Evolutionary conservation across 1,284 basidiomycete genomes (phyloP), one percentile per base, ranked within the genome.

Genomic region (Ustilago bromivora): DNA sequence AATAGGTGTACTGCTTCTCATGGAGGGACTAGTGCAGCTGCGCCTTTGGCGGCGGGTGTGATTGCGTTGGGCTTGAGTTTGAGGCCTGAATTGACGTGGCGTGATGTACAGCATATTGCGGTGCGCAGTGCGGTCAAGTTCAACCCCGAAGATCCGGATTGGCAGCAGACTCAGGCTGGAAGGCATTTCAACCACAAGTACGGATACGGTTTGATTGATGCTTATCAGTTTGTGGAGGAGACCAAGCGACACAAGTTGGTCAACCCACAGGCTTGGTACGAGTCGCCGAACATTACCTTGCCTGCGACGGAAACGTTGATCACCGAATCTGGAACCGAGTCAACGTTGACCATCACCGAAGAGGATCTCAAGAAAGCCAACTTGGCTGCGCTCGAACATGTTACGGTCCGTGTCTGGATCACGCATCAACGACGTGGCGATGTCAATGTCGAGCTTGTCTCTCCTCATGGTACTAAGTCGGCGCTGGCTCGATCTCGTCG

Each of bases 21-120:
- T 84, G 97, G 97, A 23, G 97, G 97, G 17, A 99, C 97, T 1
- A 98, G 95, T 19, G 97, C 97, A 19, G 97, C 97, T 4, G 97
- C 97, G 3, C 97, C 97, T 0, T 93, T 99, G 61, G 96, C 84
- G n/a, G 84, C 84, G 1, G 84, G 84, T 32, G 80, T 85, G 15
- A 75, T 83, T 23, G 84, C 84, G 46, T 73, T 86, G 4, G 84
- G 76, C 34, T 78, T 86, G 8, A 76, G 83, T 40, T 66, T 79
- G 13, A 66, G 84, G 11, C 95, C 95, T 17, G 96, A 99, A 56
- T 90, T 99, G 34, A 93, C 93, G 34, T 99, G 97, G 97, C 92
- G 97, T 67, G 97, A 99, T 85, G 89, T 98, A 46, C 97, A 99
- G 86, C 91, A 99, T 84, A 89, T 99, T 43, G 92, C 92, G 65